phyloP scores from a whole-genome alignment of 2,329 filamentous ascomycete species.

The Pseudocercospora cruenta region DNA sequence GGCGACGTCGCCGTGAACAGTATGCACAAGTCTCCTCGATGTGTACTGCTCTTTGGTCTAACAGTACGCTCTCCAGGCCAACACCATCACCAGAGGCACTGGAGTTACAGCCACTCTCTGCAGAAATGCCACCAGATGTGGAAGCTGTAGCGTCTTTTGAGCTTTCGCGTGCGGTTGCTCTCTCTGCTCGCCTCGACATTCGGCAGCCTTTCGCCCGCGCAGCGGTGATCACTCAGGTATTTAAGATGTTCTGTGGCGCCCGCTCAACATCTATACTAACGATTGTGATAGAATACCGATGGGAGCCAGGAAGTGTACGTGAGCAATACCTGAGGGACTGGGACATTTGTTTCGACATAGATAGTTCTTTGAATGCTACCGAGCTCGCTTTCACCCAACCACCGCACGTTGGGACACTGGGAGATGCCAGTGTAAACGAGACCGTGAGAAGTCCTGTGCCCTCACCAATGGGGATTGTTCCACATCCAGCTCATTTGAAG shows the following conservation, averaged over 20 bases:
- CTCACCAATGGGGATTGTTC: background rate
- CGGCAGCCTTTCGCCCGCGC: background rate
- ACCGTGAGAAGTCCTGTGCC: background rate
- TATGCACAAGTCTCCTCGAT: background rate
- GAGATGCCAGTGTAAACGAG: background rate
- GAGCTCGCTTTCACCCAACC: background rate
- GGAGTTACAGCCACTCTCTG: background rate
- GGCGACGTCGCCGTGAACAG: background rate
- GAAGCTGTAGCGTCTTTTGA: background rate
- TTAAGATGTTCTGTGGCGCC: background rate
- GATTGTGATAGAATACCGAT: background rate
- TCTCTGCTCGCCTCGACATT: background rate
- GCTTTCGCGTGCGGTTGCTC: background rate
- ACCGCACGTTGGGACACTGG: too few relatives aligned
- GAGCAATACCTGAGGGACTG: background rate
- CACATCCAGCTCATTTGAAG: too few relatives aligned
- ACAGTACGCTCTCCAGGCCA: background rate
- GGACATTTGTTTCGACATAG: background rate
- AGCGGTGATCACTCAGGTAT: background rate
- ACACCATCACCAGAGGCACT: background rate
- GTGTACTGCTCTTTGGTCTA: background rate
- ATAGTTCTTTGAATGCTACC: background rate
- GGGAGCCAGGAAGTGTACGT: background rate
- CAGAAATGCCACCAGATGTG: background rate
- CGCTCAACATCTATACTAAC: background rate